Conservation (phyloP, 495 filamentous ascomycete genomes). For the Poronia punctata region DNA sequence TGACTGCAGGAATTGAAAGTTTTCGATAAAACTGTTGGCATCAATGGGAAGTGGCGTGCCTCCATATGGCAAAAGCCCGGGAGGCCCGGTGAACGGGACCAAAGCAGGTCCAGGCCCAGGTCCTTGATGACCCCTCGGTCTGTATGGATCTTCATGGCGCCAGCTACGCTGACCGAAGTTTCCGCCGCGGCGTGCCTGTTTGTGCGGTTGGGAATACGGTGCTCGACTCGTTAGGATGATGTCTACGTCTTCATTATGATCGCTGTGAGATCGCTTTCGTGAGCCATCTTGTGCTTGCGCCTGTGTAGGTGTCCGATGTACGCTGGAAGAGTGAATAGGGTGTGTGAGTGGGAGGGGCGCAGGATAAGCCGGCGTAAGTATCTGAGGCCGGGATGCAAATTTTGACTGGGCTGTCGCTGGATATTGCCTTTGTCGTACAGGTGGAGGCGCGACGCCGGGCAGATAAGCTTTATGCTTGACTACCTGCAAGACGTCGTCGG, state of each 20-base stretch:
- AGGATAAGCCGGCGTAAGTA: slow-evolving; percentile 10
- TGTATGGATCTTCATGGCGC: slow-evolving; percentile 26
- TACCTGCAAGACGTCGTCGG: slow-evolving; percentile 77
- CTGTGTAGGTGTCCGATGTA: no score
- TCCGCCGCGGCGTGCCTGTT: slow-evolving; percentile 66
- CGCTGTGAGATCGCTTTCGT: slow-evolving; percentile 55
- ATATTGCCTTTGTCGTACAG: slow-evolving; percentile 14
- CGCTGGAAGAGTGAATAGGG: slow-evolving; percentile 11
- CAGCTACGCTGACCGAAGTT: slow-evolving; percentile 45
- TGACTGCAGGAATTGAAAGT: slow-evolving; percentile 64
- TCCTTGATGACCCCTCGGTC: slow-evolving; percentile 12
- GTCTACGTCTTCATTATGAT: slow-evolving; percentile 46
- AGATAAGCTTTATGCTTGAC: slow-evolving; percentile 58
- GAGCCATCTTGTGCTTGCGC: no score
- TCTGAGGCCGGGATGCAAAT: slow-evolving; percentile 9
- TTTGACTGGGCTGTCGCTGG: slow-evolving; percentile 16
- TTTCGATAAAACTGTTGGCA: slow-evolving; percentile 60
- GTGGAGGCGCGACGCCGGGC: slow-evolving; percentile 44
- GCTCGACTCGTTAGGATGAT: slow-evolving; percentile 35
- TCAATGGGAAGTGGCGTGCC: slow-evolving; percentile 31
- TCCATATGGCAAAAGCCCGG: slow-evolving; percentile 15
- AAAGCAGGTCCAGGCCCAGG: no score
- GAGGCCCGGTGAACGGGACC: slow-evolving; percentile 6
- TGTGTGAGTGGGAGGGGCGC: neutral
- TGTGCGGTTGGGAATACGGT: slow-evolving; percentile 46